Conservation (phyloP, 352 stramenopile genomes). For the Globisporangium mamillatum region DNA sequence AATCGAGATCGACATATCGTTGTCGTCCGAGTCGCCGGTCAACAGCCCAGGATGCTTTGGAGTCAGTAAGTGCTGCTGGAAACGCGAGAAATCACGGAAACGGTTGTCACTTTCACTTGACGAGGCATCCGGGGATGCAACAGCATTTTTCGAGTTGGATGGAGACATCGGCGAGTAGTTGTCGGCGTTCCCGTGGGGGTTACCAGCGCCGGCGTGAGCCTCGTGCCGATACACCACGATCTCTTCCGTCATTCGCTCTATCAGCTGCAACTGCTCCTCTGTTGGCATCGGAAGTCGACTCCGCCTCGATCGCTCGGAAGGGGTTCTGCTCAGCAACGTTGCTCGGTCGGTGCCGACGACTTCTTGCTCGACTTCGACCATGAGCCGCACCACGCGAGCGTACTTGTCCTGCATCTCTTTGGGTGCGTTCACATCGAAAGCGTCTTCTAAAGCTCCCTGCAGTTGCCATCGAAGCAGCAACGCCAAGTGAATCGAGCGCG, state of each 20-base stretch:
- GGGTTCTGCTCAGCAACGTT: conserved; percentile 56
- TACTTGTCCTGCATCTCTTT: conserved; percentile 88
- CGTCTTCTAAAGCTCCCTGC: conserved; percentile 84
- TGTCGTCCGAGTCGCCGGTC: conserved; percentile 37
- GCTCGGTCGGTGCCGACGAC: conserved; percentile 70
- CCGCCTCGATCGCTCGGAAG: conserved; percentile 42
- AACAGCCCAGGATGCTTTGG: conserved; percentile 58
- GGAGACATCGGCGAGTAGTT: conserved; percentile 41
- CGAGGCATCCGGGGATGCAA: conserved; percentile 21
- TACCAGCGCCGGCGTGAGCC: conserved; percentile 31
- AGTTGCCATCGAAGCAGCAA: conserved; percentile 85
- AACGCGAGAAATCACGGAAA: conserved; percentile 83
- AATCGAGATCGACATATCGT: conserved; percentile 34
- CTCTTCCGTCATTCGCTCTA: conserved; percentile 75
- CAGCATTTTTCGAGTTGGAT: conserved; percentile 23
- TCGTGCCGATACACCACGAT: conserved; percentile 63
- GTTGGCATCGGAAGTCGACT: conserved; percentile 74
- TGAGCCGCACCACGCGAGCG: conserved; percentile 72
- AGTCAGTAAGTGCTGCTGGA: conserved; percentile 84
- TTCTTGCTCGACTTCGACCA: conserved; percentile 86
- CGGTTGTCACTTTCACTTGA: conserved; percentile 48
- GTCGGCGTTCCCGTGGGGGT: conserved; percentile 22
- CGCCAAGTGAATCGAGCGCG: conserved; percentile 81
- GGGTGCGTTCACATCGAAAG: conserved; percentile 69
- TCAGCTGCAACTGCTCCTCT: conserved; percentile 82